phyloP scores from a whole-genome alignment of 352 stramenopile genomes.

The Phytophthora agathidicida region DNA sequence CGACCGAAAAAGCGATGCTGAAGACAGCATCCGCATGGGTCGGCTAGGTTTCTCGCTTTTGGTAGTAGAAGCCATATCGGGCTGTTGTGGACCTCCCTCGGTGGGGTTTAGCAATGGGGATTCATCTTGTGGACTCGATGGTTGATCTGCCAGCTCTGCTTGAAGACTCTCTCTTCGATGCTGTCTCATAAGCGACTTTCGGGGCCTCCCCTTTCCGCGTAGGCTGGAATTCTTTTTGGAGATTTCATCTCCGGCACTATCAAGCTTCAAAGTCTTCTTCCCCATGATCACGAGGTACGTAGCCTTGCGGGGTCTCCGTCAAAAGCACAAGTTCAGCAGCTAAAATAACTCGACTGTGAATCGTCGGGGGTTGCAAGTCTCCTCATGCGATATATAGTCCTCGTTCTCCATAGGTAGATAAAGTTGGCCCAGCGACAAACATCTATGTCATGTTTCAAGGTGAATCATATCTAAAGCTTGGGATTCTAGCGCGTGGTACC shows the following conservation, averaged over 20 bases:
- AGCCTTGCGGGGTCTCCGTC: background rate
- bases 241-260: constrained; percentile 1
- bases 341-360: constrained; percentile 19
- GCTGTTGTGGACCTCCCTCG: background rate
- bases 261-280: constrained; percentile 22
- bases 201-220: constrained; percentile 6
- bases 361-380: constrained; percentile 19
- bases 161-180: constrained; percentile 20
- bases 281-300: constrained; percentile 22
- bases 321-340: constrained; percentile 12
- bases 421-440: too few relatives aligned
- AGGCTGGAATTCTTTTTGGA: constrained; percentile 11
- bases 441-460: too few relatives aligned
- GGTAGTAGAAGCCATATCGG: background rate
- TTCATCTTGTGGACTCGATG: constrained; percentile 35
- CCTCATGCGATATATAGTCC: constrained; percentile 11
- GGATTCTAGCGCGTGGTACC: background rate
- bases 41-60: constrained; percentile 5
- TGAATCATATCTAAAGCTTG: constrained; percentile 1
- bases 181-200: constrained; percentile 27
- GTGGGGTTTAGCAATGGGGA: constrained; percentile 42
- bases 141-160: constrained; percentile 10
- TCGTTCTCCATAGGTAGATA: too few relatives aligned
- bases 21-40: background rate
- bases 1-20: constrained; percentile 3